Percentiles rank a stretch among this genome's conserved stretches.
Conservation (phyloP, 257 asterid species). For the Solanum pimpinellifolium region DNA sequence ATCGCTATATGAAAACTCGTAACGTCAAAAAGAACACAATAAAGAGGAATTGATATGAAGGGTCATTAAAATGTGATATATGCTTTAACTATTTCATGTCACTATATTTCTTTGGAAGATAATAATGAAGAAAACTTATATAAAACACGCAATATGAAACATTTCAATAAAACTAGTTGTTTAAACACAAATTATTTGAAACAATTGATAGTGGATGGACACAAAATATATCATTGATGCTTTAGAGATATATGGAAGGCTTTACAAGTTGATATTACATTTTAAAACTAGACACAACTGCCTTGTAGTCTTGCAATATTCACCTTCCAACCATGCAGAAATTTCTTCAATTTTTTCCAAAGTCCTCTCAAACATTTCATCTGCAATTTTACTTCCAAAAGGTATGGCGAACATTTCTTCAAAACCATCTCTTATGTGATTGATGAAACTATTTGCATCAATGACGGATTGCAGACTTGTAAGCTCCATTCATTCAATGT, state of each 20-base stretch:
- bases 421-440: background rate
- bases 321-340: background rate
- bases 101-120: too few relatives aligned
- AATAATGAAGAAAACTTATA: too few relatives aligned
- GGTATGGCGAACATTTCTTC: background rate
- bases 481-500: background rate
- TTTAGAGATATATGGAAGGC: too few relatives aligned
- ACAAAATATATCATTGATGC: too few relatives aligned
- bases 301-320: background rate
- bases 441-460: background rate
- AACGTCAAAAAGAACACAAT: too few relatives aligned
- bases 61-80: too few relatives aligned
- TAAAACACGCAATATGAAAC: too few relatives aligned
- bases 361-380: constrained; percentile 8
- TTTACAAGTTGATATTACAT: too few relatives aligned
- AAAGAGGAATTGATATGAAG: too few relatives aligned
- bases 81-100: too few relatives aligned
- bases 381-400: constrained; percentile 4
- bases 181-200: background rate
- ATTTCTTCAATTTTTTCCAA: background rate
- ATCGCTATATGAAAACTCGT: too few relatives aligned
- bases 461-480: background rate
- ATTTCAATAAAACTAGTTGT: background rate
- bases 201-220: too few relatives aligned
- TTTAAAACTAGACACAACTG: background rate